Percentiles rank a stretch among this genome's conserved stretches.
phyloP scores from a whole-genome alignment of 169 alveolate genomes.

The Plasmodium falciparum region DNA sequence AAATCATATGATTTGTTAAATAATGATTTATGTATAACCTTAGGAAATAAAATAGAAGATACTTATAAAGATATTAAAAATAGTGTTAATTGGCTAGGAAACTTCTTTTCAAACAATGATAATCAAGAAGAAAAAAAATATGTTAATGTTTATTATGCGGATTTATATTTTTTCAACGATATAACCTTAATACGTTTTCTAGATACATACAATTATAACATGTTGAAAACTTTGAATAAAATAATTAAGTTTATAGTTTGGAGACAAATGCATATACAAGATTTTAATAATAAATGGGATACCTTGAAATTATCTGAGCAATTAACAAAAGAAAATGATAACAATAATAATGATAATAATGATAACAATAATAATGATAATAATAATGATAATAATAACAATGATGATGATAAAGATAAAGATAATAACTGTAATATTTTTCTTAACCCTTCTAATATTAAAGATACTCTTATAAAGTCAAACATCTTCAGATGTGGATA shows the following conservation, averaged over 20 bases:
- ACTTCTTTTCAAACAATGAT: conserved; percentile 46
- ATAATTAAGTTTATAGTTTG: conserved; percentile 52
- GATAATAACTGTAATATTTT: conserved; percentile 12
- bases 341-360: neutral
- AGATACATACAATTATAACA: conserved; percentile 55
- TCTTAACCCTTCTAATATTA: conserved; percentile 30
- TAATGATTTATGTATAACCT: conserved; percentile 24
- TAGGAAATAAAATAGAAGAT: conserved; percentile 68
- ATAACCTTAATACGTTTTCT: conserved; percentile 47
- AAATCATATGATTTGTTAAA: conserved; percentile 38
- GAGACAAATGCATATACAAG: conserved; percentile 44
- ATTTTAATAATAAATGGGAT: conserved; percentile 25
- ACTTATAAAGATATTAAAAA: conserved; percentile 65
- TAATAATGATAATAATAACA: neutral
- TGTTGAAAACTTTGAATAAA: conserved; percentile 54
- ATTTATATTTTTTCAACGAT: conserved; percentile 62
- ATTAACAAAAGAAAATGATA: neutral
- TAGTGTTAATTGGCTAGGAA: conserved; percentile 68
- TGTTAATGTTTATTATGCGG: conserved; percentile 31
- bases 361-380: neutral
- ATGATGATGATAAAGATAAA: neutral
- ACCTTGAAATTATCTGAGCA: neutral
- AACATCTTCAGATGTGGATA: conserved; percentile 54
- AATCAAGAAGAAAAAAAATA: conserved; percentile 45
- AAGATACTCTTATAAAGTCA: conserved; percentile 31